These are phyloP conservation scores for Neurospora sp. DNA, from an alignment of 495 filamentous ascomycete genomes.

Conservation along the genomic window DNA sequence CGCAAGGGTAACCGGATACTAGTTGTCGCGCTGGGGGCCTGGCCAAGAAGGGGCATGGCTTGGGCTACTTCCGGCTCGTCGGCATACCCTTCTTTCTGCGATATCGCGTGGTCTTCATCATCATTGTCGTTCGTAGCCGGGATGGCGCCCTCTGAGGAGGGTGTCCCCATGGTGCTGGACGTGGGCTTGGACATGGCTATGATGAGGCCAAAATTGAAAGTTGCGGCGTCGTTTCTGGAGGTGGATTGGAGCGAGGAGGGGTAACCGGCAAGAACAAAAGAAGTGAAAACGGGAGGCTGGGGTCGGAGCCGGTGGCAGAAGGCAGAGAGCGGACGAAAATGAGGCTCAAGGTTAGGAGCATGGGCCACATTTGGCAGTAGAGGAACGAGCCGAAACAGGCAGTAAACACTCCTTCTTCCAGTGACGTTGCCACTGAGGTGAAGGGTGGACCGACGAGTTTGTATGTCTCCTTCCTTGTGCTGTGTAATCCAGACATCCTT, in stretches of 20 bases:
- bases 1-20: not conserved
- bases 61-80: not conserved
- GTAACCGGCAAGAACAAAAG: not conserved
- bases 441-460: too few relatives aligned
- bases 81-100: too few relatives aligned
- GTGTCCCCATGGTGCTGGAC: not conserved
- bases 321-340: not conserved
- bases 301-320: not conserved
- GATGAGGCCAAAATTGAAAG: not conserved
- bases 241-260: not conserved
- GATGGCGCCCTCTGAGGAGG: accelerated
- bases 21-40: not conserved
- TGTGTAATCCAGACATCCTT: too few relatives aligned
- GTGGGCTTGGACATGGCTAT: not conserved
- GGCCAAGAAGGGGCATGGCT: accelerated
- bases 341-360: not conserved
- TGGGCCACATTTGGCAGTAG: not conserved
- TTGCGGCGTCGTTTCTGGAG: not conserved
- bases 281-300: not conserved
- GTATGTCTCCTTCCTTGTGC: too few relatives aligned
- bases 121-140: not conserved
- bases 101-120: too few relatives aligned
- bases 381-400: not conserved
- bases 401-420: not conserved
- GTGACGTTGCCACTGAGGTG: too few relatives aligned